phyloP scores from a whole-genome alignment of 441 rosid species.

The Populus tomentosa region DNA sequence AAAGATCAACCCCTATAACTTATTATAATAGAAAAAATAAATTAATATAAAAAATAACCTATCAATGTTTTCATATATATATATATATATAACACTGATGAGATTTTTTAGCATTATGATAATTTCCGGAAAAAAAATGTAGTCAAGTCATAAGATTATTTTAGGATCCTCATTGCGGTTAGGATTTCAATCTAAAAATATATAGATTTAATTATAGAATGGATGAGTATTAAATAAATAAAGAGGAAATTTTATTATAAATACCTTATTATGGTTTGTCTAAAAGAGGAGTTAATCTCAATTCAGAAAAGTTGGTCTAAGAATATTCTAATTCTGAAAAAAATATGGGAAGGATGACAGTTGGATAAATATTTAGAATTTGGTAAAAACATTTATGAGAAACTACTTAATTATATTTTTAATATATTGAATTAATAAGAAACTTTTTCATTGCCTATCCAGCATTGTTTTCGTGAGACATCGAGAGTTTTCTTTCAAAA shows the following conservation, averaged over 20 bases:
- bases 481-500: background rate
- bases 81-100: no score
- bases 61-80: no score
- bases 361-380: background rate
- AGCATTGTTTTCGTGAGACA: background rate
- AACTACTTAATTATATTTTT: no score
- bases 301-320: background rate
- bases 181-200: background rate
- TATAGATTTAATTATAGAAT: background rate
- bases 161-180: background rate
- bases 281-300: background rate
- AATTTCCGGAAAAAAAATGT: background rate
- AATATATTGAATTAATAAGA: background rate
- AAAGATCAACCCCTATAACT: background rate
- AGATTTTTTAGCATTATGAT: no score
- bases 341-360: background rate
- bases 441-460: background rate
- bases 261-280: background rate
- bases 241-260: no score
- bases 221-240: background rate
- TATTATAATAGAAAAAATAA: no score
- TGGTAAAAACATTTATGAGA: background rate
- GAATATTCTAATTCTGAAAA: background rate
- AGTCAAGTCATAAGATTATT: background rate
- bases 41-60: no score